Base-by-base conservation (phyloP, 2,329 filamentous ascomycete genomes). In the Colletotrichum brevisporum region DNA sequence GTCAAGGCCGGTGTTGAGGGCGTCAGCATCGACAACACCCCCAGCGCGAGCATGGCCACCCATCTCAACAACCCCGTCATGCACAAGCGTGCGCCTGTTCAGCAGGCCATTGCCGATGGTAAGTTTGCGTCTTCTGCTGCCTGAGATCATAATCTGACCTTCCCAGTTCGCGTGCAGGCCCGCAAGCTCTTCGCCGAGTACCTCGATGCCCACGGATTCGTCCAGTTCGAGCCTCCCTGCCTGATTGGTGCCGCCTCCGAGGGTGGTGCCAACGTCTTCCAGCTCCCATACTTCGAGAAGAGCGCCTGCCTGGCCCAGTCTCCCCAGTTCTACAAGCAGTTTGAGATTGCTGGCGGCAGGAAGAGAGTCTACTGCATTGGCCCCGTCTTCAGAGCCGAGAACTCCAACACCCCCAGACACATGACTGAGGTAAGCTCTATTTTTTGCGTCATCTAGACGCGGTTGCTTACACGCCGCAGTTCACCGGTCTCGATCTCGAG, bases 1-100 rank as follows among this genome's bases (percentile, higher is more conserved):
- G 56, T 48, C 39, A 65, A 65, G 56, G 56, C 36, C 8, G 86
- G 73, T 31, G 78, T 82, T 58, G 82, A 82, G 71, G 81, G 81
- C 73, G 78, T 84, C 15, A 80, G 72, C 65, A 73, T 84, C 53
- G 76, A 80, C 48, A 75, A 84, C 16, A 82, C 88, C 57, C 93
- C 95, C 1, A 88, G 92, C 60, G 95, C 97, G 27, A 92, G 89
- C 70, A 89, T 98, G 79, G 89, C 91, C 76, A 97, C 94, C 1
- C 91, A 95, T 74, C 88, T 98, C 58, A 93, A 97, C 85, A 97
- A 98, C 86, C 91, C 93, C 68, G 93, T 93, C 59, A 92, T 98
- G 84, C 95, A 98, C 83, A 92, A 98, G 78, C 91, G 96, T 64
- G 93, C 94, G 1, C 93, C 94, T 71, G 92, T 97, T 71, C 97